Percentiles rank a stretch among this genome's conserved stretches.
Evolutionary conservation across 139 green algal species (phyloP).

Genomic region (Tetraselmis chui): DNA sequence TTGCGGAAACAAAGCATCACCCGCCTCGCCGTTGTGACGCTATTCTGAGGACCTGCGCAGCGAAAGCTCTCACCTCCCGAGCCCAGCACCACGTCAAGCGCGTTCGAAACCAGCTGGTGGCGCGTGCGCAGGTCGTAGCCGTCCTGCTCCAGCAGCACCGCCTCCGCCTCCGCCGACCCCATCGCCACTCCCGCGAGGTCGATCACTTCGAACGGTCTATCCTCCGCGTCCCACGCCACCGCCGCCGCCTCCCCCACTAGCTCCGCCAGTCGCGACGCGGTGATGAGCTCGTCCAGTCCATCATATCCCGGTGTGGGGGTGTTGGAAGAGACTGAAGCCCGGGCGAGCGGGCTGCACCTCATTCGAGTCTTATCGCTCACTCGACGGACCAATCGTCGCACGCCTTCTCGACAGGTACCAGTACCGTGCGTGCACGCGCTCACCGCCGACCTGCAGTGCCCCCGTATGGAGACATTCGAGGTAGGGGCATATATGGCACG

Average conservation of each 20-base stretch:
- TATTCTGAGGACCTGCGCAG: no score
- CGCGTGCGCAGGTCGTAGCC: not conserved
- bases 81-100: not conserved
- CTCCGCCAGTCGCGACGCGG: not conserved
- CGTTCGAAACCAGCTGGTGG: not conserved
- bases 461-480: no score
- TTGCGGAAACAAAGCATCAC: no score
- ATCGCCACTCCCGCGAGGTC: not conserved
- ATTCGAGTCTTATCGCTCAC: no score
- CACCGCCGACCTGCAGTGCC: no score
- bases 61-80: not conserved
- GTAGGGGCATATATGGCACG: no score
- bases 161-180: not conserved
- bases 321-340: no score
- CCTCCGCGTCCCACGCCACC: not conserved
- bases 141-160: not conserved
- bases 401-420: no score
- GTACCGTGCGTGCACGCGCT: no score
- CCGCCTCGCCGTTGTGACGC: no score
- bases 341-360: no score
- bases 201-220: not conserved
- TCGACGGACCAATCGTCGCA: no score
- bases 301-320: not conserved
- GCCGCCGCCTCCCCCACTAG: not conserved
- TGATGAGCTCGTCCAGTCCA: not conserved